A percentile compares a stretch with the other conserved stretches of the same genome.
These are phyloP conservation scores for Thalia dealbata DNA, from an alignment of 176 grass and related monocot genomes.

Conservation along the genomic window DNA sequence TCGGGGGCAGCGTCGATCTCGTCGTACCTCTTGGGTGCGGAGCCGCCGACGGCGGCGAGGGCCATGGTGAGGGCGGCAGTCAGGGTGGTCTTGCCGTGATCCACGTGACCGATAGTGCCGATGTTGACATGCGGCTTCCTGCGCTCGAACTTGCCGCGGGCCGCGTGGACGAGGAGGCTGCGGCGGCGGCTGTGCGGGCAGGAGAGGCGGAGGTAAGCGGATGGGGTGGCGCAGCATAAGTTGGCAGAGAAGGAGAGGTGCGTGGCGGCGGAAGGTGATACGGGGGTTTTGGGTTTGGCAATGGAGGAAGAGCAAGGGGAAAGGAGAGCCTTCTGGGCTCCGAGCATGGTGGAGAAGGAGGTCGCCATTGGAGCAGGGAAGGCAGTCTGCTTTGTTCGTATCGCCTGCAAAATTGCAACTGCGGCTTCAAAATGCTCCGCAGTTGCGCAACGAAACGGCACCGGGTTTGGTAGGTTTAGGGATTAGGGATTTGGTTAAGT, in stretches of 20 bases:
- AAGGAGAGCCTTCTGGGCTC: conserved; percentile 8
- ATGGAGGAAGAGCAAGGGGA: conserved; percentile 29
- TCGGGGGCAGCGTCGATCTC: conserved; percentile 91
- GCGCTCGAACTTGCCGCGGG: conserved; percentile 80
- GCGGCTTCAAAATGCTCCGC: too few relatives aligned
- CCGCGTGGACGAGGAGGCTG: conserved; percentile 54
- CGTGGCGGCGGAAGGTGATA: conserved; percentile 25
- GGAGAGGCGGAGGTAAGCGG: background rate
- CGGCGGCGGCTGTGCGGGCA: background rate
- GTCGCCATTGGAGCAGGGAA: conserved; percentile 5
- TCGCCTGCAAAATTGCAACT: too few relatives aligned
- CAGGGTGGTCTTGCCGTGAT: conserved; percentile 93
- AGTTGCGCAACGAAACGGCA: too few relatives aligned
- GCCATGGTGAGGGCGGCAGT: conserved; percentile 92
- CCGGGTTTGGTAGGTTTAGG: conserved; percentile 3
- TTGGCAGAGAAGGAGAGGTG: conserved; percentile 32
- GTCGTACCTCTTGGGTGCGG: conserved; percentile 84
- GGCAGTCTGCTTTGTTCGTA: too few relatives aligned
- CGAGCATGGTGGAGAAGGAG: conserved; percentile 22
- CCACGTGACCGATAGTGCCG: conserved; percentile 92
- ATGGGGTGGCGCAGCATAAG: conserved; percentile 8
- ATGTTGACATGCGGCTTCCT: conserved; percentile 95
- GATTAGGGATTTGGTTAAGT: background rate
- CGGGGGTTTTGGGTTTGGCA: background rate
- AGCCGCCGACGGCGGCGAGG: conserved; percentile 66